A percentile compares a stretch with the other conserved stretches of the same genome.
Conservation (phyloP, 495 filamentous ascomycete genomes). For the Rostrohypoxylon terebratum region DNA sequence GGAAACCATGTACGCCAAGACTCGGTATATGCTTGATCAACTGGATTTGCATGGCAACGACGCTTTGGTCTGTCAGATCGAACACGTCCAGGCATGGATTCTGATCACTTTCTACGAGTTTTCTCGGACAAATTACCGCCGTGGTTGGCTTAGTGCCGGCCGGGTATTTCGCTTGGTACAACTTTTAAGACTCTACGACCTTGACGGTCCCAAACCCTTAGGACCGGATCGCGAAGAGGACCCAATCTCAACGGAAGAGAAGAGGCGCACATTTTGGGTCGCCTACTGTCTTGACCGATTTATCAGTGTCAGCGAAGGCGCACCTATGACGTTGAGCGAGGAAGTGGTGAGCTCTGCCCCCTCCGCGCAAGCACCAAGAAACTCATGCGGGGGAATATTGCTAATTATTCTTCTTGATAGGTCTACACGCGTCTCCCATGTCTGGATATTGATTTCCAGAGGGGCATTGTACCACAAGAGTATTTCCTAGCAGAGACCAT, state of each 20-base stretch:
- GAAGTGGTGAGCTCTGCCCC: constrained; percentile 56
- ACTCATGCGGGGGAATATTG: neutral
- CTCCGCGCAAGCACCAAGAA: constrained; percentile 22
- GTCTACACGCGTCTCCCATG: constrained; percentile 61
- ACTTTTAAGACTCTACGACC: constrained; percentile 61
- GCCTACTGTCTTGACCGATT: constrained; percentile 67
- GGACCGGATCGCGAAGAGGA: constrained; percentile 40
- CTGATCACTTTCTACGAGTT: constrained; percentile 66
- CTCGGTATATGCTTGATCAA: constrained; percentile 59
- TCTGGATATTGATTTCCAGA: constrained; percentile 64
- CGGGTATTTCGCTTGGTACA: constrained; percentile 66
- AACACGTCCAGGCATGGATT: constrained; percentile 67
- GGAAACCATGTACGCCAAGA: constrained; percentile 61
- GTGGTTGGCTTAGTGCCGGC: constrained; percentile 66
- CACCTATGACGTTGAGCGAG: constrained; percentile 64
- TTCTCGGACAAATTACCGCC: constrained; percentile 57
- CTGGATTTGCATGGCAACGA: constrained; percentile 49
- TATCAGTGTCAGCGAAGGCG: constrained; percentile 59
- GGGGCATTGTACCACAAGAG: constrained; percentile 57
- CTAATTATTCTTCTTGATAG: constrained; percentile 37
- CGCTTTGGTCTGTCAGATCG: constrained; percentile 48
- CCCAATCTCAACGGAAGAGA: constrained; percentile 58
- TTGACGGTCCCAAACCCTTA: constrained; percentile 55
- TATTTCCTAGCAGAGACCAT: constrained; percentile 61
- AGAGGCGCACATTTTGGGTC: constrained; percentile 67